Percentiles rank a stretch among this genome's conserved stretches.
Evolutionary conservation across 208 protist species (phyloP).

Genomic region (Polymyxa betae): DNA sequence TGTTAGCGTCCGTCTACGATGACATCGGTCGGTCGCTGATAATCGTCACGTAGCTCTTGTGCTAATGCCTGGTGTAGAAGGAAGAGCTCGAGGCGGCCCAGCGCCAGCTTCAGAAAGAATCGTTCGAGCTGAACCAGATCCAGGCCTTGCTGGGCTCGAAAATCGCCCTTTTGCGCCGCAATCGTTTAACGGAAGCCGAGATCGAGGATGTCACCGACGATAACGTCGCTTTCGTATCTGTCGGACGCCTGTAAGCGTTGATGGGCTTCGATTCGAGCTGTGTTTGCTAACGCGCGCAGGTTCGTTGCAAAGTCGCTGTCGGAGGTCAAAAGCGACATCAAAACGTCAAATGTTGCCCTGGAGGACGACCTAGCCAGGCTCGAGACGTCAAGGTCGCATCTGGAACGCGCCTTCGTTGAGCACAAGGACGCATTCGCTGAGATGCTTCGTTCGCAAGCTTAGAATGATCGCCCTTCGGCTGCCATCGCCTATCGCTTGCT

Average conservation of each 20-base stretch:
- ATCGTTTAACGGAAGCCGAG: not conserved
- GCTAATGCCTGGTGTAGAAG: not conserved
- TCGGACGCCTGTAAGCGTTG: not conserved
- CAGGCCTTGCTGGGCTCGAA: not conserved
- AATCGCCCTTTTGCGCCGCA: not conserved
- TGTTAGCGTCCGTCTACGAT: not conserved
- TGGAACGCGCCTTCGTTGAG: not conserved
- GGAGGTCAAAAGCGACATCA: not conserved
- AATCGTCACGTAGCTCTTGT: not conserved
- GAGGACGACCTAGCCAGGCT: not conserved
- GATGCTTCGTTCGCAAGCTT: not conserved
- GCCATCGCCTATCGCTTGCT: too few relatives aligned
- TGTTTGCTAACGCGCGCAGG: not conserved
- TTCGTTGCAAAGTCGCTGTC: not conserved
- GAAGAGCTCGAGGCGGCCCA: not conserved
- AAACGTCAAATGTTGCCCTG: not conserved
- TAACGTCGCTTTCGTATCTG: not conserved
- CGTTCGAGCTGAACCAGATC: not conserved
- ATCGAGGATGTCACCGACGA: not conserved
- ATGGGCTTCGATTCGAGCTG: not conserved
- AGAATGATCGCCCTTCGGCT: too few relatives aligned
- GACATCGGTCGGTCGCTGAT: not conserved
- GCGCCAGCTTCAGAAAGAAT: not conserved
- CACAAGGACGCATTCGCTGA: not conserved
- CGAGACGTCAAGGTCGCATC: not conserved